Percentiles rank a stretch among this genome's conserved stretches.
These are phyloP conservation scores for Pilasporangium apinafurcum DNA, from an alignment of 352 stramenopile species.

Conservation along the genomic window DNA sequence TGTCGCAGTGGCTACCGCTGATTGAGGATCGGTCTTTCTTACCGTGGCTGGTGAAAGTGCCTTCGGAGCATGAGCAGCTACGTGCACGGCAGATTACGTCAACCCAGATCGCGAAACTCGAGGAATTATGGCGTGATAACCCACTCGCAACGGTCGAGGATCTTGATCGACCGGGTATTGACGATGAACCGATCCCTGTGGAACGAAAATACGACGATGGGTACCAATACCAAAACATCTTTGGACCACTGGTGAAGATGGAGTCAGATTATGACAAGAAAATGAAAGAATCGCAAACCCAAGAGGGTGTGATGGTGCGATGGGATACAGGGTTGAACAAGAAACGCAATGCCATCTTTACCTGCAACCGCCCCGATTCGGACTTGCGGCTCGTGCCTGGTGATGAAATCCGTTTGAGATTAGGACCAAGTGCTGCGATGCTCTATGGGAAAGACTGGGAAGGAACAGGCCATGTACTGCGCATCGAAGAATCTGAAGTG, in stretches of 20 bases:
- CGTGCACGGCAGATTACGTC: slow-evolving; percentile 93
- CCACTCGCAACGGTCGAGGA: slow-evolving; percentile 95
- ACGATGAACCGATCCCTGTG: slow-evolving; percentile 85
- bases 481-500: slow-evolving; percentile 80
- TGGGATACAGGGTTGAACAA: slow-evolving; percentile 97
- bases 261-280: slow-evolving; percentile 99
- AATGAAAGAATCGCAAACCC: slow-evolving; percentile 96
- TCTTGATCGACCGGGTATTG: slow-evolving; percentile 91
- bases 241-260: slow-evolving; percentile 99
- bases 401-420: slow-evolving; percentile 95
- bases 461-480: slow-evolving; percentile 91
- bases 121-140: slow-evolving; percentile 96
- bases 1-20: slow-evolving; percentile 97
- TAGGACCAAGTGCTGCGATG: slow-evolving; percentile 79
- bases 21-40: slow-evolving; percentile 97
- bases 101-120: slow-evolving; percentile 83
- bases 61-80: slow-evolving; percentile 88
- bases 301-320: slow-evolving; percentile 89
- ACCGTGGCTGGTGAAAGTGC: slow-evolving; percentile 96
- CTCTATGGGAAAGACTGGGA: slow-evolving; percentile 90
- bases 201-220: slow-evolving; percentile 95
- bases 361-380: slow-evolving; percentile 84
- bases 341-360: slow-evolving; percentile 96
- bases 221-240: slow-evolving; percentile 99
- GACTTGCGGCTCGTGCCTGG: slow-evolving; percentile 91